A percentile compares a stretch with the other conserved stretches of the same genome.
Evolutionary conservation across 345 rosid genomes (phyloP).

Genomic region (Gossypioides kirkii): DNA sequence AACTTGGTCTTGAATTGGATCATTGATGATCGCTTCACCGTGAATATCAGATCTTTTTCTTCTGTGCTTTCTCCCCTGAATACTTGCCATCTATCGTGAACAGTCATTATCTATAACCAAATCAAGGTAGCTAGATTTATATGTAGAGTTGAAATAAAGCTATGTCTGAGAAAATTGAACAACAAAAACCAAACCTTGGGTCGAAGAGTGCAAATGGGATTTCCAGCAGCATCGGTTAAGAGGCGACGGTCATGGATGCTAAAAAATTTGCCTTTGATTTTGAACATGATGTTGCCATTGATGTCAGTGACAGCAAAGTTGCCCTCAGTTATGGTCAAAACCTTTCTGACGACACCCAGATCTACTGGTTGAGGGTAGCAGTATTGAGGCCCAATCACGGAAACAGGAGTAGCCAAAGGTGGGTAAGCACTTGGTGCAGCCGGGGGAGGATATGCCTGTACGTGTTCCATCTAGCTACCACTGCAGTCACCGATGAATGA

Average conservation of each 20-base stretch:
- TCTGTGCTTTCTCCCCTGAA: slow-evolving; percentile 9
- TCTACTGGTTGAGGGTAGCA: slow-evolving; percentile 9
- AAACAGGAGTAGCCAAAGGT: background rate
- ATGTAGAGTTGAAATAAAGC: background rate
- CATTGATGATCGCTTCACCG: slow-evolving; percentile 15
- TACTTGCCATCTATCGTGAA: slow-evolving; percentile 10
- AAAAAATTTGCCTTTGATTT: slow-evolving; percentile 14
- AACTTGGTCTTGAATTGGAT: background rate
- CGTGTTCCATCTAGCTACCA: no score
- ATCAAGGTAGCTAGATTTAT: background rate
- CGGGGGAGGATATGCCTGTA: background rate
- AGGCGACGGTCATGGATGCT: slow-evolving; percentile 12
- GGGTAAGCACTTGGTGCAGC: background rate
- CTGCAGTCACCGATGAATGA: no score
- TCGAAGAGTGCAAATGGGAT: slow-evolving; percentile 13
- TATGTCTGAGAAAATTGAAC: background rate
- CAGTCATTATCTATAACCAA: background rate
- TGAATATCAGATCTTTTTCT: slow-evolving; percentile 6
- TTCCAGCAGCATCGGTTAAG: slow-evolving; percentile 10
- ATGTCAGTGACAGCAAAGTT: slow-evolving; percentile 10
- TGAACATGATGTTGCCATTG: slow-evolving; percentile 5
- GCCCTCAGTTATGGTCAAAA: slow-evolving; percentile 10
- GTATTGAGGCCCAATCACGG: slow-evolving; percentile 4
- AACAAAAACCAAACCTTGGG: slow-evolving; percentile 6
- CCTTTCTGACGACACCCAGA: slow-evolving; percentile 6